Conservation (phyloP, 441 rosid genomes). For the Corymbia citriodora region DNA sequence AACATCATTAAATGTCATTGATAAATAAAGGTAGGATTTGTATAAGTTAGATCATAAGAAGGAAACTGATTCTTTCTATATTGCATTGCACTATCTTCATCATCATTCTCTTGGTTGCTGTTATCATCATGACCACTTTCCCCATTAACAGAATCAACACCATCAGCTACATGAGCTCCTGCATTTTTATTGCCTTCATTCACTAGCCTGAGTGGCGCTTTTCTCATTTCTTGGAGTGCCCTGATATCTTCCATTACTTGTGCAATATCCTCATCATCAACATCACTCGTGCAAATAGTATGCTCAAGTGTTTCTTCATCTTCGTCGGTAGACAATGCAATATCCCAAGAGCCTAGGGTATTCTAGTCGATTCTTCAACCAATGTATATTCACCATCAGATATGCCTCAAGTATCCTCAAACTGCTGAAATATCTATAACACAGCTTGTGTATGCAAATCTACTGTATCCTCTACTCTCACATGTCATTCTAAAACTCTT, state of each 20-base stretch:
- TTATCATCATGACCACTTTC: neutral
- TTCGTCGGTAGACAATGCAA: neutral
- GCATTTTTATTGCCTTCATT: neutral
- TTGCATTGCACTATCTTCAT: neutral
- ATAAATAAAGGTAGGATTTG: neutral
- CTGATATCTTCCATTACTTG: neutral
- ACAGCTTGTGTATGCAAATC: neutral
- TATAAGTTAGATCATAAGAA: neutral
- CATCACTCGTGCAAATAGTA: neutral
- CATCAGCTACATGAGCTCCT: neutral
- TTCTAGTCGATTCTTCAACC: neutral
- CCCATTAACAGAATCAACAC: neutral
- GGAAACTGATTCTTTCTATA: neutral
- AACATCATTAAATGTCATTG: neutral
- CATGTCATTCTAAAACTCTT: neutral
- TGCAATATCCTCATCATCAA: neutral
- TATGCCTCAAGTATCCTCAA: neutral
- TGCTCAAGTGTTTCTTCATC: neutral
- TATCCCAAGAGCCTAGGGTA: rapidly evolving
- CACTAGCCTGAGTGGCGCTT: neutral
- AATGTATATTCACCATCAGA: neutral
- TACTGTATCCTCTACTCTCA: rapidly evolving
- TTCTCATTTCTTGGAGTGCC: neutral
- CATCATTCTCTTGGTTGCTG: neutral
- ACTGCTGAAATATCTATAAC: neutral